Conservation (phyloP, 371 early-diverging fungal species). For the Umbelopsis sp. region DNA sequence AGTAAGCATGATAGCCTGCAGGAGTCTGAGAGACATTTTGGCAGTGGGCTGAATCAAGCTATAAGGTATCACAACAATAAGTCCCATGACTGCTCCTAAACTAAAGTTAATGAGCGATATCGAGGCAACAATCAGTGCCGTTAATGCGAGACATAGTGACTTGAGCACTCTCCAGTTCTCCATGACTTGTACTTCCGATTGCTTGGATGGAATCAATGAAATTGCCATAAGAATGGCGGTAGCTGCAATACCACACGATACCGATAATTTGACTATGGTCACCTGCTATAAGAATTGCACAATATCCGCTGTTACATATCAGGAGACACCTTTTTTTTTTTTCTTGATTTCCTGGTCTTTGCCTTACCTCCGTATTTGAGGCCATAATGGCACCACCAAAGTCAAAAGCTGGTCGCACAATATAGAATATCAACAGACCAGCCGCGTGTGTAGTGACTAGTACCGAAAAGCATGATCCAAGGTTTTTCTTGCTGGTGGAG, state of each 20-base stretch:
- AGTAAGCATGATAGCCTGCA: slow-evolving; percentile 46
- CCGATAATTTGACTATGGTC: slow-evolving; percentile 29
- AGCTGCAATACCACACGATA: slow-evolving; percentile 24
- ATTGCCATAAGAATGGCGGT: slow-evolving; percentile 22
- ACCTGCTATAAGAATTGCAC: slow-evolving; percentile 20
- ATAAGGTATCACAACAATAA: slow-evolving; percentile 69
- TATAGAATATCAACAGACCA: slow-evolving; percentile 40
- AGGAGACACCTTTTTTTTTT: not conserved
- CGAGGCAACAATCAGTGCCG: slow-evolving; percentile 74
- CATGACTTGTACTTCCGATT: slow-evolving; percentile 11
- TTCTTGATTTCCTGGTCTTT: not conserved
- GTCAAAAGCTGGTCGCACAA: slow-evolving; percentile 35
- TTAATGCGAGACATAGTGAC: slow-evolving; percentile 66
- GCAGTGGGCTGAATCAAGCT: slow-evolving; percentile 55
- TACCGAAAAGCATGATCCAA: slow-evolving; percentile 40
- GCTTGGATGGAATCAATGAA: not conserved
- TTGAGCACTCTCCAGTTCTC: slow-evolving; percentile 64
- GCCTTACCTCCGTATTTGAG: not conserved
- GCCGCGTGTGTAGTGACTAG: slow-evolving; percentile 37
- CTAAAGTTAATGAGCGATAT: slow-evolving; percentile 86
- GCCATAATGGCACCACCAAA: slow-evolving; percentile 17
- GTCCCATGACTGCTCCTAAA: slow-evolving; percentile 74
- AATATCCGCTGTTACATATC: slow-evolving; percentile 3
- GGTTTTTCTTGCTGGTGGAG: slow-evolving; percentile 32
- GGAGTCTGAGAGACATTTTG: slow-evolving; percentile 22